A percentile compares a stretch with the other conserved stretches of the same genome.
These are phyloP conservation scores for Stentor roeselii DNA, from an alignment of 73 alveolate species.

Conservation along the genomic window DNA sequence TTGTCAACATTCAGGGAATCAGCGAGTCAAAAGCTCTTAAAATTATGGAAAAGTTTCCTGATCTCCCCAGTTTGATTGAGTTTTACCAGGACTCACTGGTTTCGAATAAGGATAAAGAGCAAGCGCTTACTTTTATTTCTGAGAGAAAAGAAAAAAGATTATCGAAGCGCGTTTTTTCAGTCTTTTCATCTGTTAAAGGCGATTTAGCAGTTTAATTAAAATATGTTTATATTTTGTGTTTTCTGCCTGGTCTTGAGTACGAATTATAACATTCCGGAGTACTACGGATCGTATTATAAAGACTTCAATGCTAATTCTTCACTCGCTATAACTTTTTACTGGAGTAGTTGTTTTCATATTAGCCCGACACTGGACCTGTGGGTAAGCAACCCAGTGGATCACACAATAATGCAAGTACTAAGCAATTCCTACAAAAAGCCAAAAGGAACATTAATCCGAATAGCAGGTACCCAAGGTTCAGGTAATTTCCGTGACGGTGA, in stretches of 20 bases:
- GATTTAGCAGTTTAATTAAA: neutral
- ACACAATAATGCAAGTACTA: neutral
- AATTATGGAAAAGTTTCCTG: neutral
- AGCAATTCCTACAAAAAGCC: neutral
- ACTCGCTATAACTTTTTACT: neutral
- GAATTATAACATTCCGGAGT: constrained; percentile 17
- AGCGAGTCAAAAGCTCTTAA: neutral
- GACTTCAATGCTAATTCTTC: neutral
- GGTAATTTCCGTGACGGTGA: constrained; percentile 5
- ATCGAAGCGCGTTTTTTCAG: neutral
- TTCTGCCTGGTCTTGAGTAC: no score
- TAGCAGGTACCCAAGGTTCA: neutral
- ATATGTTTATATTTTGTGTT: no score
- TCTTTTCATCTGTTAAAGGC: neutral
- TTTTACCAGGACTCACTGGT: neutral
- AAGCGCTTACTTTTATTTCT: neutral
- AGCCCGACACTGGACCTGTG: constrained; percentile 12
- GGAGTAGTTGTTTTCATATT: constrained; percentile 3
- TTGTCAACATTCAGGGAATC: neutral
- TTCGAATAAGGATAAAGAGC: neutral
- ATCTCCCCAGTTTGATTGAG: neutral
- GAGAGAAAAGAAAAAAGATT: neutral
- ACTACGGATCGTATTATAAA: constrained; percentile 6
- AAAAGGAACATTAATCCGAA: neutral
- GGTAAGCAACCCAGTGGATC: neutral